Percentiles rank a stretch among this genome's conserved stretches.
Evolutionary conservation across 306 rosid genomes (phyloP).

Genomic region (Gillenia trifoliata): DNA sequence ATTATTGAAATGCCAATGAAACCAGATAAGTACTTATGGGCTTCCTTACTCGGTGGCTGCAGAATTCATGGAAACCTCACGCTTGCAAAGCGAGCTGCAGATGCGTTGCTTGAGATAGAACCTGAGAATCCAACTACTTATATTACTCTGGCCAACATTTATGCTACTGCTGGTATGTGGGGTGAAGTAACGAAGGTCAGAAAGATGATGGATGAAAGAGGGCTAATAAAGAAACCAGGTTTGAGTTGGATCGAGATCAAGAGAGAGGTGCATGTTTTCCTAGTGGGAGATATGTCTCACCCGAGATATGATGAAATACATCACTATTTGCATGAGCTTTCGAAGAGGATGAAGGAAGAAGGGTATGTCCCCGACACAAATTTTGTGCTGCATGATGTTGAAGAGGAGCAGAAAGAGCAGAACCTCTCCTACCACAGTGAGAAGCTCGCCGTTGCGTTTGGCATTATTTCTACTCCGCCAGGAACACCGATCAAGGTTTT

Average conservation of each 20-base stretch:
- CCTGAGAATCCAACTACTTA: slow-evolving; percentile 70
- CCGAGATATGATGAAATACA: slow-evolving; percentile 52
- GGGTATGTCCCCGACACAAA: slow-evolving; percentile 67
- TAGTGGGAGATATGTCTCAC: slow-evolving; percentile 58
- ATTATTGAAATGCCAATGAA: slow-evolving; percentile 53
- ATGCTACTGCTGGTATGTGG: slow-evolving; percentile 61
- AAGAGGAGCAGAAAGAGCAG: slow-evolving; percentile 63
- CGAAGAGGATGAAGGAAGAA: slow-evolving; percentile 55
- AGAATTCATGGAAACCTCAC: slow-evolving; percentile 61
- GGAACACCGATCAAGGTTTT: slow-evolving; percentile 53
- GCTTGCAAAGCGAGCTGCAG: slow-evolving; percentile 50
- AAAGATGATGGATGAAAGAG: slow-evolving; percentile 41
- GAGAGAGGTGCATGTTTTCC: slow-evolving; percentile 49
- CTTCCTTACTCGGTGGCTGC: slow-evolving; percentile 69
- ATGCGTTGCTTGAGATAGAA: slow-evolving; percentile 59
- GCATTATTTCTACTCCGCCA: slow-evolving; percentile 60
- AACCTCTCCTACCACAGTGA: slow-evolving; percentile 65
- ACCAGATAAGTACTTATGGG: slow-evolving; percentile 63
- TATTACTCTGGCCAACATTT: slow-evolving; percentile 57
- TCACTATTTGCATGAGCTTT: slow-evolving; percentile 38
- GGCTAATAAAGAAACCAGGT: slow-evolving; percentile 54
- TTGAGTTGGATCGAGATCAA: slow-evolving; percentile 67
- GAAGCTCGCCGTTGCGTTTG: slow-evolving; percentile 65
- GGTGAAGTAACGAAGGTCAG: slow-evolving; percentile 47
- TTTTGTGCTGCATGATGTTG: slow-evolving; percentile 60